These are phyloP conservation scores for Nemania sp. DNA, from an alignment of 2,329 filamentous ascomycete species.

Conservation along the genomic window DNA sequence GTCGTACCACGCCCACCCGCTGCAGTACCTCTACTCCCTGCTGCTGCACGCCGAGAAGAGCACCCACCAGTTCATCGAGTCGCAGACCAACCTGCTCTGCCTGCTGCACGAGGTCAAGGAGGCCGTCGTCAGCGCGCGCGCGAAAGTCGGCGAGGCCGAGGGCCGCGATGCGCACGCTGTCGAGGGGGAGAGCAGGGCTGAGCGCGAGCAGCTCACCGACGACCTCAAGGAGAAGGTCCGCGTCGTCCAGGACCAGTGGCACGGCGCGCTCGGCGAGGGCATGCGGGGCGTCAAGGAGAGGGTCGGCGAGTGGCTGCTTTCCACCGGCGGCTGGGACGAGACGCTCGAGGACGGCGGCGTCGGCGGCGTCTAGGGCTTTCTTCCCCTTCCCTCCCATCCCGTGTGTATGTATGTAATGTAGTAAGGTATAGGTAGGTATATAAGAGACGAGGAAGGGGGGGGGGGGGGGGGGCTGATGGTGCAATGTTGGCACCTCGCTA, in stretches of 20 bases:
- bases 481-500: constrained; percentile 10
- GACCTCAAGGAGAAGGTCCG: constrained; percentile 94
- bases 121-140: constrained; percentile 64
- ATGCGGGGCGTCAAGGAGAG: constrained; percentile 74
- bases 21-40: constrained; percentile 88
- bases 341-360: constrained; percentile 63
- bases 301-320: constrained; percentile 73
- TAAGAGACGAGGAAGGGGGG: constrained; percentile 34
- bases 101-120: constrained; percentile 89
- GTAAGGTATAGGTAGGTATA: no score
- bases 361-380: constrained; percentile 50
- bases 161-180: constrained; percentile 52
- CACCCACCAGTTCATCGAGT: constrained; percentile 96
- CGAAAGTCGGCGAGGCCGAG: constrained; percentile 70
- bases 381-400: no score
- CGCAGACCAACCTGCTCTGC: constrained; percentile 87
- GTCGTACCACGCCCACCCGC: constrained; percentile 74
- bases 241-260: constrained; percentile 90
- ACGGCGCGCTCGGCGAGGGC: constrained; percentile 78
- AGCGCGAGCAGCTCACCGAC: constrained; percentile 73
- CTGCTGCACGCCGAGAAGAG: constrained; percentile 88
- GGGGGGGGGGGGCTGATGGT: no score
- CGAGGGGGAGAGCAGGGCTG: constrained; percentile 63
- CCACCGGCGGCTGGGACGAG: constrained; percentile 89
- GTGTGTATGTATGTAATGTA: no score